Base-by-base conservation (phyloP, 2,329 filamentous ascomycete species). In the Xylariales sp. region DNA sequence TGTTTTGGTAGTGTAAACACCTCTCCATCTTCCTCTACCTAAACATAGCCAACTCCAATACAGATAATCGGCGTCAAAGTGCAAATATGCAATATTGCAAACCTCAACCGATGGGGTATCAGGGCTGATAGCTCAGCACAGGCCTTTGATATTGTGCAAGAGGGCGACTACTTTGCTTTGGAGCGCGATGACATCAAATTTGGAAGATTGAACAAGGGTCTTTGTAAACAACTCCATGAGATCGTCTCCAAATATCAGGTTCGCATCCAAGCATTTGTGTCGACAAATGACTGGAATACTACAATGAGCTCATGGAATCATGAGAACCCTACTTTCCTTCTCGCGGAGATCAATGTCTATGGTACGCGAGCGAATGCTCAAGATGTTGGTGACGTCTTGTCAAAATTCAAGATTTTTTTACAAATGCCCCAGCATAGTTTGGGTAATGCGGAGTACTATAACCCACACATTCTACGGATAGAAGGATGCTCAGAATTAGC, bases 401-500 rank as follows among this genome's bases (percentile, higher is more conserved):
- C 45, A 55, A 46, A 52, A n/a, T 64, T 34, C 18, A 23, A 32
- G 2, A 4, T 57, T 5, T 64, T 61, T 58, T 49, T 69, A 30
- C 66, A 69, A 36, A 59, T 46, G 49, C 66, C 66, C 3, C 46
- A 39, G 7, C 7, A 41, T 52, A 36, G 48, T 50, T 50, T 52
- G 10, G 36, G 45, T 34, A n/a, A n/a, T 34, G 18, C 36, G 2
- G 46, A 49, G 16, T 69, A 69, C 41, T 65, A 69, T 32, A 65
- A 62, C 52, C 66, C 66, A 12, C 66, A 69, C n/a, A 54, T 69
- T 55, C 53, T 69, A 36, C 56, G 61, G 52, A 28, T 60, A 39
- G 34, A 61, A 50, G 48, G 41, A 28, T 54, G 23, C 36, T 46
- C 49, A 23, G 41, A 62, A 23, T 7, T 32, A 2, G 18, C 2